Percentiles rank a stretch among this genome's conserved stretches.
phyloP scores from a whole-genome alignment of 805 yeast genomes.

The Torulaspora gathmanii region DNA sequence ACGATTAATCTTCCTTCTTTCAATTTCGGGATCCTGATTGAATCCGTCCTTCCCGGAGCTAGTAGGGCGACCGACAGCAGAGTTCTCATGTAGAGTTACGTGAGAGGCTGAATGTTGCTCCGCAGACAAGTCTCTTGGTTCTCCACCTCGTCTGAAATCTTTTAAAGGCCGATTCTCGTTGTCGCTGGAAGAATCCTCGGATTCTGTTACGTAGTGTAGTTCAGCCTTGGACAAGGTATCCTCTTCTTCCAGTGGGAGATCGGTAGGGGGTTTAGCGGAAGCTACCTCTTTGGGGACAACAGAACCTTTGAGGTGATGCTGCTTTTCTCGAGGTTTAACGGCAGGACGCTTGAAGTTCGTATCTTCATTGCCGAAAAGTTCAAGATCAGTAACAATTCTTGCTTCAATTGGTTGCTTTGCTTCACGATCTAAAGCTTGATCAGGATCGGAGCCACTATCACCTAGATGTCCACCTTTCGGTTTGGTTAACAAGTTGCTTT shows the following conservation, averaged over 20 bases:
- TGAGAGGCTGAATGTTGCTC: not conserved
- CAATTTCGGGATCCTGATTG: conserved; percentile 13
- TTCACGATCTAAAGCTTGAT: not conserved
- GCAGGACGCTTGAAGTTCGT: not conserved
- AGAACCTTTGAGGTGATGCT: not conserved
- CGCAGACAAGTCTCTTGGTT: not conserved
- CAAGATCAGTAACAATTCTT: not conserved
- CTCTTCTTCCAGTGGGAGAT: not conserved
- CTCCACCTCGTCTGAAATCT: not conserved
- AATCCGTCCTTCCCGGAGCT: conserved; percentile 5
- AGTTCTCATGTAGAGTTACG: not conserved
- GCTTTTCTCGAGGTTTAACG: not conserved
- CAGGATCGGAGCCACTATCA: not conserved
- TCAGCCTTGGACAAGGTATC: conserved; percentile 13
- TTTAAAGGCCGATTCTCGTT: not conserved
- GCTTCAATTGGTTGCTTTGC: not conserved
- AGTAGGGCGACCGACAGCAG: not conserved
- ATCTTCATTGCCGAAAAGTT: not conserved
- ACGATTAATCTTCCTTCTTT: conserved; percentile 19
- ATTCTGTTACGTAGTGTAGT: conserved; percentile 14
- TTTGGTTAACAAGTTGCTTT: not conserved
- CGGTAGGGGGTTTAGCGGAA: not conserved
- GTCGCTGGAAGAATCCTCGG: conserved; percentile 4
- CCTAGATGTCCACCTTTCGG: not conserved
- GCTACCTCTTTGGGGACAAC: not conserved